phyloP scores from a whole-genome alignment of 208 protist genomes.

The Porcisia hertigi region DNA sequence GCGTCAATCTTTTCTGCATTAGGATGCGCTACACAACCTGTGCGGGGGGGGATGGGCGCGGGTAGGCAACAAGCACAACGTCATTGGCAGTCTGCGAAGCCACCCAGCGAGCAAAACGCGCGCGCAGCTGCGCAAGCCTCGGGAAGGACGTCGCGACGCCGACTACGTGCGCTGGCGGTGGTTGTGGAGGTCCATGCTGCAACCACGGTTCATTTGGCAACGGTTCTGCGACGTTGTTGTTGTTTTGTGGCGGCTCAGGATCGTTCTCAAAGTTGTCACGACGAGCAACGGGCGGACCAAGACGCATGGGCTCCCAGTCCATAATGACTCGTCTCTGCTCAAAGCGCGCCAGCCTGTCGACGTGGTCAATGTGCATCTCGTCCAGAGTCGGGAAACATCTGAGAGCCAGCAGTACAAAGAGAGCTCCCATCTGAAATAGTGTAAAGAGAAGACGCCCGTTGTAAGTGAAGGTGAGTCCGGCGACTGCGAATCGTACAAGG shows the following conservation, averaged over 20 bases:
- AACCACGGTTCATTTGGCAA: background rate
- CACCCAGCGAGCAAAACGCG: slow-evolving; percentile 9
- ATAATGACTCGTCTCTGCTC: background rate
- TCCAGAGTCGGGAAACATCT: background rate
- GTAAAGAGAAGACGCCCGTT: background rate
- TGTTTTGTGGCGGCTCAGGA: no score
- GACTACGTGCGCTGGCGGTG: background rate
- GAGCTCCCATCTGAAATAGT: background rate
- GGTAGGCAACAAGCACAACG: slow-evolving; percentile 15
- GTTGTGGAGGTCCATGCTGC: background rate
- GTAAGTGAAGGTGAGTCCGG: slow-evolving; percentile 6
- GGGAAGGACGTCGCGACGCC: background rate
- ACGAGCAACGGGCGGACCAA: background rate
- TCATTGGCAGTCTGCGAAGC: slow-evolving; percentile 22
- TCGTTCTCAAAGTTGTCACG: background rate
- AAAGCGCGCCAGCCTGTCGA: background rate
- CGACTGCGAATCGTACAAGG: slow-evolving; percentile 14
- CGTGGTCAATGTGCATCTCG: background rate
- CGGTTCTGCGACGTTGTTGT: background rate
- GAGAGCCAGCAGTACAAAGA: background rate
- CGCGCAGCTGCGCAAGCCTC: background rate
- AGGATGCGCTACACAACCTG: background rate
- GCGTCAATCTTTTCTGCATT: no score
- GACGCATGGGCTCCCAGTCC: background rate
- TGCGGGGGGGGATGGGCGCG: background rate